phyloP scores from a whole-genome alignment of 441 rosid species.

The Isatis lusitanica region DNA sequence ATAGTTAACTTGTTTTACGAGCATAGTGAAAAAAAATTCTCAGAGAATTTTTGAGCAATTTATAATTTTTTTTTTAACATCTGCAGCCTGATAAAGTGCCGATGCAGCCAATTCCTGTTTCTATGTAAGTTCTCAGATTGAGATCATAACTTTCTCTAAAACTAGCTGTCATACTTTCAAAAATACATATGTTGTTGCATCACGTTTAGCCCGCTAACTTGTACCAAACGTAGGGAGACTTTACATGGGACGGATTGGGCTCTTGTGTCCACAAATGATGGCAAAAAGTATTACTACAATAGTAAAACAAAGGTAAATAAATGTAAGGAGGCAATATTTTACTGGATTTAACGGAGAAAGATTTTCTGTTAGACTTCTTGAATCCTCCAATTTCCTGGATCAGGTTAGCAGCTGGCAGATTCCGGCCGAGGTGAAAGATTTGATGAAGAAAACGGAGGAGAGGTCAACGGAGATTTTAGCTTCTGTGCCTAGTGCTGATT shows the following conservation, averaged over 20 bases:
- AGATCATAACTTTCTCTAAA: no score
- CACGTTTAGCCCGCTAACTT: constrained; percentile 14
- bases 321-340: neutral
- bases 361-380: constrained; percentile 5
- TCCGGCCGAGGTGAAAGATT: constrained; percentile 78
- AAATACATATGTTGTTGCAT: neutral
- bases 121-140: constrained; percentile 63
- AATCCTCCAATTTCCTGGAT: constrained; percentile 29
- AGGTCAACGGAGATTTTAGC: constrained; percentile 48
- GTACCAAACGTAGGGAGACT: constrained; percentile 62
- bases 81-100: constrained; percentile 78
- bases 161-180: no score
- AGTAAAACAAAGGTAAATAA: constrained; percentile 75
- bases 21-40: neutral
- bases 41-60: constrained; percentile 4
- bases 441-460: constrained; percentile 68
- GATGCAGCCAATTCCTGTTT: constrained; percentile 76
- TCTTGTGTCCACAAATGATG: constrained; percentile 81
- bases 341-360: no score
- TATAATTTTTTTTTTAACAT: constrained; percentile 26
- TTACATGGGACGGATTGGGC: constrained; percentile 93
- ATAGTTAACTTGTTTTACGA: neutral
- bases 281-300: constrained; percentile 90
- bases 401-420: constrained; percentile 99
- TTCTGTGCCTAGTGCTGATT: constrained; percentile 43